Evolutionary conservation across 352 stramenopile species (phyloP).

Genomic region (Phytophthora syringae): DNA sequence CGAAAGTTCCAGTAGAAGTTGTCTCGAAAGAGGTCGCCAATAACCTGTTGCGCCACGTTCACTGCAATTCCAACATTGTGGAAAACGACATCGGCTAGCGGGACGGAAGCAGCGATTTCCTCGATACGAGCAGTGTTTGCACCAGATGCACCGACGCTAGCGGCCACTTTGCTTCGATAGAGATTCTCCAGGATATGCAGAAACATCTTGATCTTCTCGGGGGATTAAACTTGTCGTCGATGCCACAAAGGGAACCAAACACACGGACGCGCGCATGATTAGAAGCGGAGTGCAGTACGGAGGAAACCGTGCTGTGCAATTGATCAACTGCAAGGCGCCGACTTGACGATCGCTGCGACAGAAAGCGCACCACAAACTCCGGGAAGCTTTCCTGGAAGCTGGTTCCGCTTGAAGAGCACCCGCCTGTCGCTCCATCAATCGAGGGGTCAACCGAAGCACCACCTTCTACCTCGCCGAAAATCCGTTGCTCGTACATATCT

Average conservation of each 20-base stretch:
- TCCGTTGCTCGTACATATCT: constrained; percentile 76
- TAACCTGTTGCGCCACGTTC: constrained; percentile 57
- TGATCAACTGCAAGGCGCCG: constrained; percentile 63
- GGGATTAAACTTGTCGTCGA: constrained; percentile 67
- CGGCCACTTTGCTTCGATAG: constrained; percentile 57
- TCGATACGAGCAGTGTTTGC: constrained; percentile 33
- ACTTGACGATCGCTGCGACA: constrained; percentile 55
- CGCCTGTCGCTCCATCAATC: constrained; percentile 9
- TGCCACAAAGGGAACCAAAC: constrained; percentile 68
- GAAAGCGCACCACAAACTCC: constrained; percentile 69
- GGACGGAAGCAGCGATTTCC: constrained; percentile 25
- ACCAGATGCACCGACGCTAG: constrained; percentile 21
- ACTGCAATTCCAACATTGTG: constrained; percentile 72
- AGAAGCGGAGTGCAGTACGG: constrained; percentile 51
- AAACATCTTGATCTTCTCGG: constrained; percentile 77
- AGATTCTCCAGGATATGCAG: constrained; percentile 69
- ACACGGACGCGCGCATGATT: constrained; percentile 60
- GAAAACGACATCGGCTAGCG: constrained; percentile 66
- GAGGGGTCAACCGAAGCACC: constrained; percentile 18
- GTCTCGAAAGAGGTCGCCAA: constrained; percentile 72
- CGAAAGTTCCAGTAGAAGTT: constrained; percentile 85
- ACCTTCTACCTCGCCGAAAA: constrained; percentile 50
- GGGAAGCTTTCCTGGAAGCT: constrained; percentile 67
- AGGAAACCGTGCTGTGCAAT: constrained; percentile 58
- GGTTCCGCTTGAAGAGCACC: constrained; percentile 15